A percentile compares a stretch with the other conserved stretches of the same genome.
phyloP scores from a whole-genome alignment of 306 rosid species.

The Mucuna pruriens region DNA sequence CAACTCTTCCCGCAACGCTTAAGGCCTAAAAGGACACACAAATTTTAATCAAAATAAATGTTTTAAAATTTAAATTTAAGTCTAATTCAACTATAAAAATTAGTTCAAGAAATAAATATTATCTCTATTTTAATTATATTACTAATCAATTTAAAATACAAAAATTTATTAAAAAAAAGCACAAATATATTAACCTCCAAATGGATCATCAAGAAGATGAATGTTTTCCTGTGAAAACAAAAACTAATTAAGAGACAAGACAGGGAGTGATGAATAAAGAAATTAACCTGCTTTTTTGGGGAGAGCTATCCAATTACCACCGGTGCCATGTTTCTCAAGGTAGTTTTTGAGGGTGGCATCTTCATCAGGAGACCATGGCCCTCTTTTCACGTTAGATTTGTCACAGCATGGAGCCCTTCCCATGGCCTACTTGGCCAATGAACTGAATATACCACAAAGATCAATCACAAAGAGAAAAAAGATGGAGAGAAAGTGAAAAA shows the following conservation, averaged over 20 bases:
- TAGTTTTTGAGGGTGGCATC: slow-evolving; percentile 63
- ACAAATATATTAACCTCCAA: neutral
- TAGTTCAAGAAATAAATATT: no score
- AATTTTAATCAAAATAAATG: neutral
- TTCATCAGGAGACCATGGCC: slow-evolving; percentile 90
- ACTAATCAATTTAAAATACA: neutral
- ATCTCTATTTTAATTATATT: neutral
- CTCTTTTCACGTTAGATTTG: slow-evolving; percentile 74
- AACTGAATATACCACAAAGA: neutral
- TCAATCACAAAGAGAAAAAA: neutral
- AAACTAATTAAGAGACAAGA: neutral
- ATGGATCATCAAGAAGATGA: neutral
- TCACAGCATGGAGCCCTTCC: slow-evolving; percentile 91
- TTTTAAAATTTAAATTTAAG: neutral
- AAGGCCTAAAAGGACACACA: slow-evolving; percentile 13
- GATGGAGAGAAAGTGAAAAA: neutral
- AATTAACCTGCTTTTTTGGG: slow-evolving; percentile 84
- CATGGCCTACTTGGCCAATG: slow-evolving; percentile 46
- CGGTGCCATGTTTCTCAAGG: slow-evolving; percentile 55
- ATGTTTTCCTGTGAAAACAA: neutral
- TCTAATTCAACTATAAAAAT: neutral
- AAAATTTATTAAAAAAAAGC: neutral
- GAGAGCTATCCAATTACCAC: slow-evolving; percentile 47
- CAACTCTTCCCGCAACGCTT: slow-evolving; percentile 43
- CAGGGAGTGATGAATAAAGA: neutral